These are phyloP conservation scores for Sugiyamaella boreocaroliniensis DNA, from an alignment of 805 yeast species.

Conservation along the genomic window DNA sequence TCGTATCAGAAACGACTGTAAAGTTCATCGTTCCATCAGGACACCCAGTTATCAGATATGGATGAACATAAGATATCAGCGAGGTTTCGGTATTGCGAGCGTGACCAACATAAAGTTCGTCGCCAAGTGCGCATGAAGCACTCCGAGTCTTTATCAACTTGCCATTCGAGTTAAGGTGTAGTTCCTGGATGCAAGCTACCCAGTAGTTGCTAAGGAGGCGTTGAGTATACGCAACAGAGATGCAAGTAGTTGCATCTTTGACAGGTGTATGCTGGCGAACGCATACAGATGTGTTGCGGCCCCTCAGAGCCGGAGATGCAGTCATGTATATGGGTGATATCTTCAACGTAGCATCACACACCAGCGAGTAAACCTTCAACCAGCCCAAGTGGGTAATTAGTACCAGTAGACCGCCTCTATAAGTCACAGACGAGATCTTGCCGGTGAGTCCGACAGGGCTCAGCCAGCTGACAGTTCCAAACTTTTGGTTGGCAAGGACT, in stretches of 20 bases:
- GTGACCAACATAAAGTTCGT: not conserved
- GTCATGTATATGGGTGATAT: not conserved
- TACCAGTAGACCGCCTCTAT: not conserved
- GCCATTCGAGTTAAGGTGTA: constrained; percentile 1
- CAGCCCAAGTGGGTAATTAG: not conserved
- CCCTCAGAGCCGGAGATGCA: not conserved
- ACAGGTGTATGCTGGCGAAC: not conserved
- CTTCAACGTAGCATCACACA: not conserved
- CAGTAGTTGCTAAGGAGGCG: constrained; percentile 1
- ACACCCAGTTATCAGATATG: constrained; percentile 8
- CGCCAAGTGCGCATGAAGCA: not conserved
- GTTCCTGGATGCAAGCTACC: constrained; percentile 8
- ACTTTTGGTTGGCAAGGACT: not conserved
- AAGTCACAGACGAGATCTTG: not conserved
- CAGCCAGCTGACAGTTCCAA: not conserved
- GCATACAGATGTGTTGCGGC: not conserved
- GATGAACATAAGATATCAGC: constrained; percentile 6
- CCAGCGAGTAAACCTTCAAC: not conserved
- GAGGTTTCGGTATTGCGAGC: not conserved
- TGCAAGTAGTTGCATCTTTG: not conserved
- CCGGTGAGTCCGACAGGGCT: not conserved
- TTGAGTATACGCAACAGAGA: constrained; percentile 2
- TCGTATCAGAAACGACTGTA: constrained; percentile 1
- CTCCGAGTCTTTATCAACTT: not conserved
- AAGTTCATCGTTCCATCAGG: constrained; percentile 6